Evolutionary conservation across 208 protist species (phyloP), one percentile per base, ranked within the genome.

Genomic region (Porcisia deanei): DNA sequence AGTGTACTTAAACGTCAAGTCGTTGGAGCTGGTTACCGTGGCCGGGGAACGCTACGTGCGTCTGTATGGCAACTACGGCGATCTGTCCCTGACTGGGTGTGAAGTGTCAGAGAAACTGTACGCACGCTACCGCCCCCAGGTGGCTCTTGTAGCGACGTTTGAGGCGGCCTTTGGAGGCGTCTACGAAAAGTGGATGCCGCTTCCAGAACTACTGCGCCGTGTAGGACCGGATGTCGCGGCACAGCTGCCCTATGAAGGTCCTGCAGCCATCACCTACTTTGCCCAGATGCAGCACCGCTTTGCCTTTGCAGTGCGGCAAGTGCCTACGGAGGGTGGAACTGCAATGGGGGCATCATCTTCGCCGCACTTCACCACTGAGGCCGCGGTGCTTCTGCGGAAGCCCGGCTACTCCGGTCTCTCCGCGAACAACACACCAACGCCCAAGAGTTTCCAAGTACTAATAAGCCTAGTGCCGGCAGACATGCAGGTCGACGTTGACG

Each of bases 271-370:
- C 58, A 79, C 94, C 58, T 97, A 91, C 80, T 97, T 97, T 84
- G 91, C 94, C 1, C 92, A 97, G 78, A 96, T 97, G 94, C 94
- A 97, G 73, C 91, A 97, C 76, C 72, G 87, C 45, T 97, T 97
- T 85, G 80, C 79, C 58, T 97, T 97, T 76, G 84, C 94, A 1
- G 85, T 93, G 49, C 75, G 75, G 3, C 64, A 82, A 7, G 34
- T 75, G 0, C 64, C 65, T 22, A 43, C 30, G 16, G n/a, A 7
- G 12, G 47, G 37, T 14, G 72, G 22, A 25, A 61, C 39, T 52
- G 63, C 63, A 49, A n/a, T 16, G 22, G 63, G 37, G 12, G 81
- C 41, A 9, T 52, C 52, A 3, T 57, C 47, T 43, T 12, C 80
- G n/a, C 47, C 74, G 54, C 25, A 52, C 47, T 53, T 41, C 18